phyloP scores from a whole-genome alignment of 2,329 filamentous ascomycete genomes.

The Curvularia hawaiiensis region DNA sequence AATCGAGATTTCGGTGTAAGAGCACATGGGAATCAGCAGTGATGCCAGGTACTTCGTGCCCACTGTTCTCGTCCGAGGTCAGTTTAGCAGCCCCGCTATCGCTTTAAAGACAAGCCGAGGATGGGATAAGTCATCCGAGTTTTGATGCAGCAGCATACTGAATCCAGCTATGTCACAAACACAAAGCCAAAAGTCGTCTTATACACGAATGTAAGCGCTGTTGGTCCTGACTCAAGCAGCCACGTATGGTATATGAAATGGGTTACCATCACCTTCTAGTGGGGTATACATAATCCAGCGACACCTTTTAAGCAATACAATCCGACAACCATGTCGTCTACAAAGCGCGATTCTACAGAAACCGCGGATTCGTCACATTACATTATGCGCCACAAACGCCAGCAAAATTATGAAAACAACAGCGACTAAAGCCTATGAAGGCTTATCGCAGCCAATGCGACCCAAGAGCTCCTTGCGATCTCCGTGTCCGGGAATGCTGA shows the following conservation, averaged over 20 bases:
- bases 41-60: background rate
- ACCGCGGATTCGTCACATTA: background rate
- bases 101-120: slow-evolving; percentile 1
- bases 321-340: background rate
- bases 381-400: slow-evolving; percentile 7
- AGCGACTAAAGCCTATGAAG: slow-evolving; percentile 13
- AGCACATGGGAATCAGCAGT: background rate
- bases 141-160: background rate
- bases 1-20: background rate
- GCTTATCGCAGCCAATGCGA: slow-evolving; percentile 83
- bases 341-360: background rate
- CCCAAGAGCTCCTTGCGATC: slow-evolving; percentile 82
- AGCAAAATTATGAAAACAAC: slow-evolving; percentile 13
- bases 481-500: slow-evolving; percentile 72
- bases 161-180: background rate
- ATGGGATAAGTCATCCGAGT: background rate
- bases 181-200: background rate
- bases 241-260: background rate
- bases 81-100: background rate
- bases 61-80: background rate
- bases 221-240: background rate
- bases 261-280: slow-evolving; percentile 2
- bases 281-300: slow-evolving; percentile 14
- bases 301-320: slow-evolving; percentile 1
- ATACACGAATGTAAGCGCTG: background rate